Conservation (phyloP, 2,329 filamentous ascomycete species). For the Colletotrichum tamarilloi region DNA sequence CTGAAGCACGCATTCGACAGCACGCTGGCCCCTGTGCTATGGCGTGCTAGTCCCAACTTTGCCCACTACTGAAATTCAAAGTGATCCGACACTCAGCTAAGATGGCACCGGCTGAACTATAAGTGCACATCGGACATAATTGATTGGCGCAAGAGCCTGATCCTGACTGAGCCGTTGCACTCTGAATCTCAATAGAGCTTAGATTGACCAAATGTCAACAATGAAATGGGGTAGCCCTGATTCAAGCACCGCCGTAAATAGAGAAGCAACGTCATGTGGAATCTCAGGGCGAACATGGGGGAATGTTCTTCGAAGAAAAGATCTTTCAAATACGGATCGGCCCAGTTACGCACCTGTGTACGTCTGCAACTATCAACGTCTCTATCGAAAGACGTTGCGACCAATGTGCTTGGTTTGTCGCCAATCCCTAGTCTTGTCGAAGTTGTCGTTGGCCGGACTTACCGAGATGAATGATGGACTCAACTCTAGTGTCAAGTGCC, state of each 20-base stretch:
- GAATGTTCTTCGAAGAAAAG: background rate
- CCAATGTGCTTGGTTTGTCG: background rate
- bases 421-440: background rate
- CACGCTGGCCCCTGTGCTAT: background rate
- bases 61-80: background rate
- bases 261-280: background rate
- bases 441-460: background rate
- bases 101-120: background rate
- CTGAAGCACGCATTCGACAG: background rate
- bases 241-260: background rate
- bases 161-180: background rate
- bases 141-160: background rate
- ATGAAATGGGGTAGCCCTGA: background rate
- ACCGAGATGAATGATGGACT: background rate
- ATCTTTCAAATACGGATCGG: background rate
- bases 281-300: background rate
- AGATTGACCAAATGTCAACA: background rate
- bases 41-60: background rate
- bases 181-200: background rate
- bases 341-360: background rate
- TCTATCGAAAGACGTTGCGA: background rate
- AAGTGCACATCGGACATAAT: background rate
- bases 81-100: background rate
- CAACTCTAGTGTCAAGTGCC: background rate
- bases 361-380: background rate